Conservation (phyloP, 495 filamentous ascomycete genomes). For the Neurospora tetrasperma region DNA sequence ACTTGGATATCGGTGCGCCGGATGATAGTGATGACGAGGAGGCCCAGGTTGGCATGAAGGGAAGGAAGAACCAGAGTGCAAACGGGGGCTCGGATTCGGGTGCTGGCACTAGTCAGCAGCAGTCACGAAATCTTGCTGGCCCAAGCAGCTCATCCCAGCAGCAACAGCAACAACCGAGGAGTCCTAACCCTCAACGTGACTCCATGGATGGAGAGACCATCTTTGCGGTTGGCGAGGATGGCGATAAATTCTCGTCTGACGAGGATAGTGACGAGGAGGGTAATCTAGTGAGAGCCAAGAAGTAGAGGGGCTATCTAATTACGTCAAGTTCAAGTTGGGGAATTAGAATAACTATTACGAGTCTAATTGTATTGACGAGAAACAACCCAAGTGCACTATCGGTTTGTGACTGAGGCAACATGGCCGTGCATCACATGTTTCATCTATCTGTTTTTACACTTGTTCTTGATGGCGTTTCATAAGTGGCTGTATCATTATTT, state of each 20-base stretch:
- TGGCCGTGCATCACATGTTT: not conserved
- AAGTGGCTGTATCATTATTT: not conserved
- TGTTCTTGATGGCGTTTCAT: not conserved
- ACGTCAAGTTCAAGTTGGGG: not conserved
- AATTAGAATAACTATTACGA: not conserved
- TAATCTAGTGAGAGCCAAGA: constrained; percentile 50
- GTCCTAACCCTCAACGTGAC: constrained; percentile 42
- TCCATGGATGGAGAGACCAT: constrained; percentile 88
- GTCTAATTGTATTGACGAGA: not conserved
- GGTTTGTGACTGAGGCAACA: not conserved
- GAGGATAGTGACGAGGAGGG: constrained; percentile 50
- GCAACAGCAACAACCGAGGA: constrained; percentile 11
- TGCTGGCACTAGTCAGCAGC: not conserved
- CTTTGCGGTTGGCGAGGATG: constrained; percentile 85
- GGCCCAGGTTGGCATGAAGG: constrained; percentile 31
- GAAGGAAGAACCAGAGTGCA: constrained; percentile 1
- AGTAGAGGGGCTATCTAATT: constrained; percentile 14
- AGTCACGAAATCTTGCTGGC: not conserved
- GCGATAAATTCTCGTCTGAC: constrained; percentile 49
- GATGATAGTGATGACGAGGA: constrained; percentile 60
- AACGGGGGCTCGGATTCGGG: not conserved
- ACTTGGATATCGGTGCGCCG: constrained; percentile 60
- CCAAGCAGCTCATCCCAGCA: constrained; percentile 9
- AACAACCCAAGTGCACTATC: not conserved
- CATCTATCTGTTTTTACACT: not conserved